These are phyloP conservation scores for Globisporangium viniferum DNA, from an alignment of 352 stramenopile genomes.

Conservation along the genomic window DNA sequence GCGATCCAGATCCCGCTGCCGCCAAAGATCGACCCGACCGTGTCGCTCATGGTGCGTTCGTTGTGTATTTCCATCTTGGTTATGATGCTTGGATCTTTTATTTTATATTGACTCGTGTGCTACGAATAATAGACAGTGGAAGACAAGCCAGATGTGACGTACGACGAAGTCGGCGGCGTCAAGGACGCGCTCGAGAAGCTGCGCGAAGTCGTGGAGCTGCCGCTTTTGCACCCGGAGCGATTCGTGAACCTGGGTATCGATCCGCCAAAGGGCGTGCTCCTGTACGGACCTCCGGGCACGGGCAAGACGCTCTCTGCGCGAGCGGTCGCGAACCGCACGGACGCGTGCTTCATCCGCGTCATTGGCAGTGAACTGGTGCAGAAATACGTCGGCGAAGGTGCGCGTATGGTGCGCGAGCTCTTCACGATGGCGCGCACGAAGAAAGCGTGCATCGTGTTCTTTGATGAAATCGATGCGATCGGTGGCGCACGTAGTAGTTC, in stretches of 20 bases:
- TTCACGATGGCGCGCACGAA: conserved; percentile 99
- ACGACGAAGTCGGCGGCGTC: conserved; percentile 98
- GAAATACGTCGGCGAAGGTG: conserved; percentile 99
- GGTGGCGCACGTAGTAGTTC: conserved; percentile 87
- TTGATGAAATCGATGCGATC: conserved; percentile 99
- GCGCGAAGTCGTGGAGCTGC: conserved; percentile 98
- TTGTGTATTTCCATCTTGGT: neutral
- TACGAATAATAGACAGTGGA: conserved; percentile 94
- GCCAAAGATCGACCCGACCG: conserved; percentile 99
- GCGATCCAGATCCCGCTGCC: conserved; percentile 97
- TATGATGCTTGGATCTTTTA: neutral
- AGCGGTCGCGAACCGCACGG: conserved; percentile 98
- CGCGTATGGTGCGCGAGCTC: conserved; percentile 99
- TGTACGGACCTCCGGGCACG: conserved; percentile 97
- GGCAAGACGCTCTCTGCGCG: conserved; percentile 97
- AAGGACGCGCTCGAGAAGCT: conserved; percentile 99
- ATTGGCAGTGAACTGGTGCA: conserved; percentile 99
- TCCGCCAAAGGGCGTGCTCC: conserved; percentile 98
- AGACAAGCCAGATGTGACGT: conserved; percentile 99
- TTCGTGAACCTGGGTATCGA: conserved; percentile 99
- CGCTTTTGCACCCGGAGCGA: conserved; percentile 96
- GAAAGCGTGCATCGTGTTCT: conserved; percentile 98
- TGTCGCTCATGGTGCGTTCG: conserved; percentile 70
- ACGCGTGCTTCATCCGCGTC: conserved; percentile 99
- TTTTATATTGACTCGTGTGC: conserved; percentile 1